phyloP scores from a whole-genome alignment of 1,139 yeast species.

The Geotrichum candidum region DNA sequence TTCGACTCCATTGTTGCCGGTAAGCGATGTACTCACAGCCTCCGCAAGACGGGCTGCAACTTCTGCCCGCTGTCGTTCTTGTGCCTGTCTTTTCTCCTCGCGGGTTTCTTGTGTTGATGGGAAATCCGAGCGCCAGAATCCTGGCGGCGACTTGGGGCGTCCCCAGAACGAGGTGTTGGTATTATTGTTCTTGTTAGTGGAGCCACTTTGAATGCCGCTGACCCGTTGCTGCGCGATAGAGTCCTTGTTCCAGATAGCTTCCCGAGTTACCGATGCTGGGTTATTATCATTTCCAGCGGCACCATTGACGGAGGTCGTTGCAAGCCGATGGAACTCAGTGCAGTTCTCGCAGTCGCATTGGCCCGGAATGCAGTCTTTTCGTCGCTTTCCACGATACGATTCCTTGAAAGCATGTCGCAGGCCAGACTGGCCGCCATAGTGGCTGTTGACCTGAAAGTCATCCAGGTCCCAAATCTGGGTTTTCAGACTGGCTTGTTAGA shows the following conservation, averaged over 20 bases:
- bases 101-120: constrained; percentile 30
- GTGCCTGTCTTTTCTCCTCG: constrained; percentile 23
- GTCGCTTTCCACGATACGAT: constrained; percentile 25
- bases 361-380: constrained; percentile 11
- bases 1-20: constrained; percentile 15
- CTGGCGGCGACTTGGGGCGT: constrained; percentile 31
- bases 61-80: constrained; percentile 18
- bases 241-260: not conserved
- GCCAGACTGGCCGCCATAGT: constrained; percentile 20
- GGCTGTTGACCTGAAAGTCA: constrained; percentile 28
- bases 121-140: constrained; percentile 33
- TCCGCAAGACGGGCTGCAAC: constrained; percentile 21
- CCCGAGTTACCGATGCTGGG: not conserved
- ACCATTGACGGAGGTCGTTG: not conserved
- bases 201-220: not conserved
- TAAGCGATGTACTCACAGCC: constrained; percentile 16
- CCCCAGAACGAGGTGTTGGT: constrained; percentile 24
- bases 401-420: constrained; percentile 25
- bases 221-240: not conserved
- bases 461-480: constrained; percentile 23
- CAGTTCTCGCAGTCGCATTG: not conserved
- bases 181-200: not conserved
- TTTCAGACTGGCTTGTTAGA: constrained; percentile 5
- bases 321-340: not conserved
- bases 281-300: not conserved